Evolutionary conservation across 345 rosid species (phyloP), one percentile per base, ranked within the genome.

Genomic region (Gossypium rotundifolium): DNA sequence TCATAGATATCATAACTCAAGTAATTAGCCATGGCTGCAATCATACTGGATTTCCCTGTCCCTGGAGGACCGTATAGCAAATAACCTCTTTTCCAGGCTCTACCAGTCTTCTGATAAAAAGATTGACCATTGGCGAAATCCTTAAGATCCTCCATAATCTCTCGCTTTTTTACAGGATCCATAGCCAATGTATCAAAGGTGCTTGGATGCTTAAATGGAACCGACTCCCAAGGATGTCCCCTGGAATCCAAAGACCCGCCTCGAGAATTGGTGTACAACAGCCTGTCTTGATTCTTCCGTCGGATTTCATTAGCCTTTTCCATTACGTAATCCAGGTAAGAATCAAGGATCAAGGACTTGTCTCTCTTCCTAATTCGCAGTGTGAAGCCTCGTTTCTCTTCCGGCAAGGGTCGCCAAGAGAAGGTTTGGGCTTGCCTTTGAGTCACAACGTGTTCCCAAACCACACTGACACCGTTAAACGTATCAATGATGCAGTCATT

Each of bases 141-240:
- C 9, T 53, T 77, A n/a, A 94, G 81, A 80, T 94, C 98, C 0
- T 87, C 89, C 91, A 76, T 85, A 82, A 94, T 88, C 69, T 80
- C 82, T 22, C 6, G 61, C 79, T 92, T 94, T 84, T 65, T 84
- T 0, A 62, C 72, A 2, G 97, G 97, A 74, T 92, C 96, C 94
- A 94, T 92, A 1, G 97, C 98, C 18, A 94, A 59, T 23, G 98
- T 94, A 0, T 90, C 92, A 53, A 94, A 94, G 25, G 98, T 94
- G 74, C 97, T 92, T 0, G 98, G 98, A 69, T 94, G 97, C 85
- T 94, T 94, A 66, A 94, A 94, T 6, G 97, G 91, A 1, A 94
- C 98, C 1, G 97, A 92, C 22, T 92, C 98, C 98, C 99, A 95
- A 0, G 99, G 99, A 80, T 92, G 90, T 8, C 98, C 98, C 72